Base-by-base conservation (phyloP, 2,329 filamentous ascomycete genomes). In the Colletotrichum costaricense region DNA sequence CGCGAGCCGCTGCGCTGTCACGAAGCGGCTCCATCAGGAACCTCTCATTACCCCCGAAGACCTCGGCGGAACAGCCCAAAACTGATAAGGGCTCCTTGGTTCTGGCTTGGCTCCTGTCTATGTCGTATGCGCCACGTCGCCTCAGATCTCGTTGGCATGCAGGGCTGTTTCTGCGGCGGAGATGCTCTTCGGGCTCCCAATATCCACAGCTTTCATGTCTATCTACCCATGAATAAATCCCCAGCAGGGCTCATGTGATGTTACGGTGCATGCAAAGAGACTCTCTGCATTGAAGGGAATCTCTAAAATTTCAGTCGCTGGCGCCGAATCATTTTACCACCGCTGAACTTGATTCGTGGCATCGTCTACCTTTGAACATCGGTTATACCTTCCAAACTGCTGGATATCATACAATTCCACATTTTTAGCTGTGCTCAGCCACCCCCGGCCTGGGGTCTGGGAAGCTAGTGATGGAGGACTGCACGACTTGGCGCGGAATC, bases 1-100 rank as follows among this genome's bases (percentile, higher is more conserved):
- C 67, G 67, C 60, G 70, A 73, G 67, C 70, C 60, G 55, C 70
- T 56, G 67, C 70, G 60, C 56, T 65, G 56, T 70, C 67, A 70
- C 69, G 56, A 64, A 24, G 70, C 67, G 67, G 70, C 67, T 70
- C 67, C 63, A 42, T 54, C 49, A 12, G 2, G 54, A 57, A 7
- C 70, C 60, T 65, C 58, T 65, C 56, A 66, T 30, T 57, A 62
- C 26, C 57, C 24, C 70, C 46, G 67, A 62, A 28, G 2, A 4
- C 5, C 28, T 62, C 60, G 70, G 70, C 55, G 46, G 12, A 38
- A 56, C n/a, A 35, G 1, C 60, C 67, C 30, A 49, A 60, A 49
- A 33, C 54, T 24, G 38, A 52, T 35, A 54, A 69, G 49, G 42
- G 38, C 42, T 22, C 14, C 67, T 62, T 73, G 56, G 70, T 57